phyloP scores from a whole-genome alignment of 2,329 filamentous ascomycete genomes.

The Aschersonia sp. region DNA sequence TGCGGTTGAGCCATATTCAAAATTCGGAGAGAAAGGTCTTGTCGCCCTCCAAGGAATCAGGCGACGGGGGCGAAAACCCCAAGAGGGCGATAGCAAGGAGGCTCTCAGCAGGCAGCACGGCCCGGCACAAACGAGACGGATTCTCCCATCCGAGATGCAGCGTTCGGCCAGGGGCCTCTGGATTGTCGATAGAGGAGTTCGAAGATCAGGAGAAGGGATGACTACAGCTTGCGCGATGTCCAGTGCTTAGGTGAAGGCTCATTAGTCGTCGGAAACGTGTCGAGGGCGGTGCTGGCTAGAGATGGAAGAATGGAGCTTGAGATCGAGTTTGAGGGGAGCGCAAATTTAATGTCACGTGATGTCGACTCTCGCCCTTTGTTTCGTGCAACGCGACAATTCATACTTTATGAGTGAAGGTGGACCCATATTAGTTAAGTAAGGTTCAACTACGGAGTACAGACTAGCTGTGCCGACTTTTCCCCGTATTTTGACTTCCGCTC shows the following conservation, averaged over 20 bases:
- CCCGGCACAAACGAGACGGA: constrained; percentile 29
- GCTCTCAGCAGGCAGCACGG: constrained; percentile 31
- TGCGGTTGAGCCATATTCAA: constrained; percentile 44
- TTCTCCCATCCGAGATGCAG: constrained; percentile 30
- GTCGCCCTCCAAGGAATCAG: background rate
- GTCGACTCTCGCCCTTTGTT: no score
- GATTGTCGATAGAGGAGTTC: background rate
- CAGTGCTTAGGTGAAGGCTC: constrained; percentile 10
- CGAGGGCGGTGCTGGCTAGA: constrained; percentile 10
- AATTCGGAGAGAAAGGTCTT: no score
- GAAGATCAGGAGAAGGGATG: background rate
- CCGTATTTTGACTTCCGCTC: no score
- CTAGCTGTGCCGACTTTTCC: no score
- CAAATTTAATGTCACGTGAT: constrained; percentile 30
- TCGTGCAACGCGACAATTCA: no score
- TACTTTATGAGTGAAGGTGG: no score
- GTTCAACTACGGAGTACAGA: no score
- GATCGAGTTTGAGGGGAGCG: constrained; percentile 16
- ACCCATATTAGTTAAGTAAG: no score
- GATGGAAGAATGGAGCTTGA: constrained; percentile 16
- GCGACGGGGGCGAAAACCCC: background rate
- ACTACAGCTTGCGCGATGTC: constrained; percentile 3
- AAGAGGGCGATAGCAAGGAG: constrained; percentile 7
- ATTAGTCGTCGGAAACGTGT: constrained; percentile 7
- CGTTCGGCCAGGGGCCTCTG: constrained; percentile 2